A percentile compares a stretch with the other conserved stretches of the same genome.
These are phyloP conservation scores for Suillus placidus DNA, from an alignment of 768 basidiomycete species.

Conservation along the genomic window DNA sequence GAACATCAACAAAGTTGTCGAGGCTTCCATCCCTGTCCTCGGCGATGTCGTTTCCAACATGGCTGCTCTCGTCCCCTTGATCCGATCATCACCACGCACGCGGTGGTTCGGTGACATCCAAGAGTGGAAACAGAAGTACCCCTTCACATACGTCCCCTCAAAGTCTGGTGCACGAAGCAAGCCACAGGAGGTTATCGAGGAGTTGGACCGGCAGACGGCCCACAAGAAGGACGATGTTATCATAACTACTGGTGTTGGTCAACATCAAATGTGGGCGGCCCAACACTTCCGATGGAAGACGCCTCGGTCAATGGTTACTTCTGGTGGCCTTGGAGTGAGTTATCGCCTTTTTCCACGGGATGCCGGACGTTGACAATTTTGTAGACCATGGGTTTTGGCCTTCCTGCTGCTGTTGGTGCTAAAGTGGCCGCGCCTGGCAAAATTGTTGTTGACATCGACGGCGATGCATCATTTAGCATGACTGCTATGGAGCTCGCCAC, in stretches of 20 bases:
- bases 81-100: conserved; percentile 61
- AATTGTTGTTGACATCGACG: conserved; percentile 94
- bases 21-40: conserved; percentile 90
- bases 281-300: conserved; percentile 91
- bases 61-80: conserved; percentile 77
- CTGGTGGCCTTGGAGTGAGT: conserved; percentile 91
- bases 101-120: conserved; percentile 86
- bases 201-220: conserved; percentile 79
- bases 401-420: conserved; percentile 93
- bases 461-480: conserved; percentile 99
- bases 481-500: conserved; percentile 99
- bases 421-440: conserved; percentile 96
- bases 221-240: conserved; percentile 86
- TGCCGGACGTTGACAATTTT: conserved; percentile 4
- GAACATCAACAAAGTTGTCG: conserved; percentile 98
- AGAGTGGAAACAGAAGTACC: conserved; percentile 84
- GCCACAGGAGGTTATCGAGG: conserved; percentile 96
- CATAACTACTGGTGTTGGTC: conserved; percentile 93
- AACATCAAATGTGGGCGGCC: conserved; percentile 99
- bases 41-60: conserved; percentile 92
- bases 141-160: conserved; percentile 83
- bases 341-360: conserved; percentile 3
- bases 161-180: conserved; percentile 66
- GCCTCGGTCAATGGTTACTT: conserved; percentile 88
- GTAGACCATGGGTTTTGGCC: conserved; percentile 98